phyloP scores from a whole-genome alignment of 2,329 filamentous ascomycete species.

The Pseudogymnoascus sp. region DNA sequence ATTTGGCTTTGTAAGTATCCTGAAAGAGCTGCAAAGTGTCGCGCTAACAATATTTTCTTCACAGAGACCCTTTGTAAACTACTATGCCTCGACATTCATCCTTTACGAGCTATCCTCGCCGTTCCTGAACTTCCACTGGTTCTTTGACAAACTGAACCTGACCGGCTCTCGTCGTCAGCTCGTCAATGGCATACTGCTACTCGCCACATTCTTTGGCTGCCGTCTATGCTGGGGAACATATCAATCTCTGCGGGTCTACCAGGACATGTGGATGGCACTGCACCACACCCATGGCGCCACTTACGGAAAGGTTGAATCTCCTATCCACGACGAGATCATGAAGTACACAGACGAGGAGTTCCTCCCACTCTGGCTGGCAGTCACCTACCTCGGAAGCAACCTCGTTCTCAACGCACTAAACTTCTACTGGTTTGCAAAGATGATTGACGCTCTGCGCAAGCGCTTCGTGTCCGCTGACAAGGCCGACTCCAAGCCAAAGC shows the following conservation, averaged over 20 bases:
- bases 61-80: conserved; percentile 76
- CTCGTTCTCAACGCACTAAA: conserved; percentile 66
- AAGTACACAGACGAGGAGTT: conserved; percentile 41
- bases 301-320: conserved; percentile 22
- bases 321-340: conserved; percentile 35
- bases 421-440: conserved; percentile 80
- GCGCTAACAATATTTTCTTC: neutral
- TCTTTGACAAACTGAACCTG: conserved; percentile 77
- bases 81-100: conserved; percentile 71
- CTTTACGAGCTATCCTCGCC: conserved; percentile 81
- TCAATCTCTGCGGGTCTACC: conserved; percentile 59
- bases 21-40: neutral
- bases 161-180: conserved; percentile 67
- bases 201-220: conserved; percentile 66
- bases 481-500: conserved; percentile 24
- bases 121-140: conserved; percentile 86
- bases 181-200: conserved; percentile 65
- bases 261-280: conserved; percentile 57
- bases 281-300: conserved; percentile 32
- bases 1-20: conserved; percentile 64
- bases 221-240: conserved; percentile 72
- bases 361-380: conserved; percentile 63
- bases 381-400: conserved; percentile 61
- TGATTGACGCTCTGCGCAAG: conserved; percentile 71
- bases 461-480: conserved; percentile 52